Conservation (phyloP, 108 stramenopile genomes). For the Epithemia pelagica region DNA sequence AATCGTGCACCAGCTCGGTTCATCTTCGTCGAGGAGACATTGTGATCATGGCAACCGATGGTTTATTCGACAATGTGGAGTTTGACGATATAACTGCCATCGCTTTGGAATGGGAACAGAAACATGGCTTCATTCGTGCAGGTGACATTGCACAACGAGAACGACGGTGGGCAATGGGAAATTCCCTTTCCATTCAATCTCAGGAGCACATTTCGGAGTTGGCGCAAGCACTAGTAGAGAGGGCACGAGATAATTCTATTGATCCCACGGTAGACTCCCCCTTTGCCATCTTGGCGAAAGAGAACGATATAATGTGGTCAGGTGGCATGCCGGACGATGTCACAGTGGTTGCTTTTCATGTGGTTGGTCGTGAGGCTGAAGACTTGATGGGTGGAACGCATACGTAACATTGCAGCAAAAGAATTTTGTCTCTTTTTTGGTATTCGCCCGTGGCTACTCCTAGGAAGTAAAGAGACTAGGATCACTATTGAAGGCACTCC, state of each 20-base stretch:
- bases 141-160: constrained; percentile 59
- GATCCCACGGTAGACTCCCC: constrained; percentile 79
- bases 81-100: constrained; percentile 85
- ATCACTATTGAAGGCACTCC: too few relatives aligned
- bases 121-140: constrained; percentile 69
- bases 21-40: constrained; percentile 91
- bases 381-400: constrained; percentile 9
- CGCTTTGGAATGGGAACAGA: constrained; percentile 84
- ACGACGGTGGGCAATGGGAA: constrained; percentile 66
- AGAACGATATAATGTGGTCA: constrained; percentile 98
- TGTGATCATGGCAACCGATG: constrained; percentile 94
- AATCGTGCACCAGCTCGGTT: constrained; percentile 86
- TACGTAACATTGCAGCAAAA: constrained; percentile 1
- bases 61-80: constrained; percentile 96
- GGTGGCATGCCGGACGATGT: constrained; percentile 96
- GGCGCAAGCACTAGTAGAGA: constrained; percentile 40
- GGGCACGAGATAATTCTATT: constrained; percentile 81
- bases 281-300: constrained; percentile 94
- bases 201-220: constrained; percentile 34
- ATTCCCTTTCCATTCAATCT: constrained; percentile 43
- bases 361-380: constrained; percentile 47
- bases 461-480: too few relatives aligned
- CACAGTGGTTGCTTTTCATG: constrained; percentile 85
- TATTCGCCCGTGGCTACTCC: too few relatives aligned
- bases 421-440: too few relatives aligned